Conservation (phyloP, 352 stramenopile species). For the Pythium periplocum region DNA sequence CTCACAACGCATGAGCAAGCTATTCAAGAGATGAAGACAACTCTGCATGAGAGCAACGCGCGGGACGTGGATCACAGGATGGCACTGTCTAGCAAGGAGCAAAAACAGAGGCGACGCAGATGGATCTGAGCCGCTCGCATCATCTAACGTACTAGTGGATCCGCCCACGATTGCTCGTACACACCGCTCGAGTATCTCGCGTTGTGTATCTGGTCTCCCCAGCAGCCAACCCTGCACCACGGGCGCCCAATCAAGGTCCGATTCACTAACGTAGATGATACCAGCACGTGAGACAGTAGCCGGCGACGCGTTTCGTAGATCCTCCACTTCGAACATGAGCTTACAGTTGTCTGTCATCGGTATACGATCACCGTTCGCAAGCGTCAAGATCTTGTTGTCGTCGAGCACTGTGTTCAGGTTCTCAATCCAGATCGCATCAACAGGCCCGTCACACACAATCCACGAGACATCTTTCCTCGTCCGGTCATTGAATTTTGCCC, state of each 20-base stretch:
- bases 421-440: conserved; percentile 94
- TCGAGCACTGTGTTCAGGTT: conserved; percentile 95
- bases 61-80: conserved; percentile 59
- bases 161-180: conserved; percentile 49
- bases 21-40: conserved; percentile 56
- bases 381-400: conserved; percentile 92
- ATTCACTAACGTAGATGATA: conserved; percentile 89
- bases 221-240: conserved; percentile 62
- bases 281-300: conserved; percentile 89
- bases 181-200: conserved; percentile 33
- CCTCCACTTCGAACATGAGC: conserved; percentile 92
- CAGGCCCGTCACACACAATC: conserved; percentile 91
- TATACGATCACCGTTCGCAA: conserved; percentile 91
- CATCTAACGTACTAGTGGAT: conserved; percentile 1
- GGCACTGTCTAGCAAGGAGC: conserved; percentile 56
- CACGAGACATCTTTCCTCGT: conserved; percentile 80
- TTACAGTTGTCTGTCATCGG: conserved; percentile 88
- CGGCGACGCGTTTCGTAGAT: conserved; percentile 88
- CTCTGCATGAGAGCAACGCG: conserved; percentile 79
- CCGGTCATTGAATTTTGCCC: conserved; percentile 86
- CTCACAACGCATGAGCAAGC: conserved; percentile 46
- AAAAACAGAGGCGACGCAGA: conserved; percentile 37
- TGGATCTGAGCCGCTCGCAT: conserved; percentile 3
- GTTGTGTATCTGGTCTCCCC: conserved; percentile 40
- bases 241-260: conserved; percentile 70